Conservation (phyloP, 1,284 basidiomycete genomes). For the Pyrrhoderma noxium region DNA sequence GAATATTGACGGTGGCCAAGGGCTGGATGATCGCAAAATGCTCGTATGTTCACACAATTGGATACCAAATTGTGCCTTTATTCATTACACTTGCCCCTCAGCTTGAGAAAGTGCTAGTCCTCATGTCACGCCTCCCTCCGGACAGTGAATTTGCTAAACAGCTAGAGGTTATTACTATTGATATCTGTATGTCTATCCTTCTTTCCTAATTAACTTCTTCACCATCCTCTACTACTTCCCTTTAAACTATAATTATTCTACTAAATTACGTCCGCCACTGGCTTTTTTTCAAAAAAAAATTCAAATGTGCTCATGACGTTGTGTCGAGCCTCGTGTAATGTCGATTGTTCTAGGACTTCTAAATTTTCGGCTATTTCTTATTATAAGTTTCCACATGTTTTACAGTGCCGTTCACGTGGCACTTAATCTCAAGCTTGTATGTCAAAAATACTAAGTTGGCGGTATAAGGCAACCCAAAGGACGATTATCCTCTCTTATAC, state of each 20-base stretch:
- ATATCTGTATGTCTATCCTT: slow-evolving; percentile 36
- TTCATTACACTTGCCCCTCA: slow-evolving; percentile 21
- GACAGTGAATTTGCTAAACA: slow-evolving; percentile 29
- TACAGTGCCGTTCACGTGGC: too few relatives aligned
- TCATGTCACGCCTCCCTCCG: slow-evolving; percentile 45
- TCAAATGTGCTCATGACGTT: too few relatives aligned
- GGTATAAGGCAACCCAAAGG: too few relatives aligned
- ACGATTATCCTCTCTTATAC: too few relatives aligned
- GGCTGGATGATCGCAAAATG: slow-evolving; percentile 51
- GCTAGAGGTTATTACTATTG: slow-evolving; percentile 41
- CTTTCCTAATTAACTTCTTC: slow-evolving; percentile 1
- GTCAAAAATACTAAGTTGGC: too few relatives aligned
- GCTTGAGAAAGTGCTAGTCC: slow-evolving; percentile 47
- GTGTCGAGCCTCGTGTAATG: not conserved
- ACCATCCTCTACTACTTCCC: not conserved
- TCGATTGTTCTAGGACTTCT: too few relatives aligned
- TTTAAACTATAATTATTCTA: not conserved
- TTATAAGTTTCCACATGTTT: too few relatives aligned
- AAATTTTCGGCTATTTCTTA: too few relatives aligned
- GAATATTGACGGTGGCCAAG: slow-evolving; percentile 35
- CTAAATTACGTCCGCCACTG: not conserved
- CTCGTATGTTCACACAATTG: slow-evolving; percentile 33
- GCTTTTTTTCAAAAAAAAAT: too few relatives aligned
- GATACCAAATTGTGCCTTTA: not conserved
- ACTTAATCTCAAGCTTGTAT: too few relatives aligned